Conservation (phyloP, 1,284 basidiomycete genomes). For the Stygiomarasmius scandens region DNA sequence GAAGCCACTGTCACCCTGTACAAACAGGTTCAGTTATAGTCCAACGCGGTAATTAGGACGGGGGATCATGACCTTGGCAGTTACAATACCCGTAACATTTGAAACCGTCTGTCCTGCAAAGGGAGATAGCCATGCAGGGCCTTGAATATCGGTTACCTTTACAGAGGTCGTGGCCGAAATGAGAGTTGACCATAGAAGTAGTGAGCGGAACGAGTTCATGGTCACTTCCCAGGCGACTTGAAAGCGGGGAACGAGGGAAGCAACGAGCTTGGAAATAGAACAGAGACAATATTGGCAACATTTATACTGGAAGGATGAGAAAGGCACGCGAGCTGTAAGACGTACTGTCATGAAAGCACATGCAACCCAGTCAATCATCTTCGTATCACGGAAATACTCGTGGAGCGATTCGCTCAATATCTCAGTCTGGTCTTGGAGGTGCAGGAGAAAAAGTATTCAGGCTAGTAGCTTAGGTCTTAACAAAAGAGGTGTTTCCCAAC, state of each 20-base stretch:
- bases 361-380: background rate
- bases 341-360: background rate
- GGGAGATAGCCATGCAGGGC: conserved; percentile 52
- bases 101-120: conserved; percentile 48
- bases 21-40: background rate
- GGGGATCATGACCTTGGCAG: conserved; percentile 47
- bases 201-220: conserved; percentile 33
- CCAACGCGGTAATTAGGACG: background rate
- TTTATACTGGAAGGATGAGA: background rate
- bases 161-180: conserved; percentile 30
- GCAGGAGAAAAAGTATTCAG: too few species aligned
- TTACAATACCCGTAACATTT: conserved; percentile 55
- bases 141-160: conserved; percentile 57
- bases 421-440: too few species aligned
- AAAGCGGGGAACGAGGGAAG: conserved; percentile 4
- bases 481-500: too few species aligned
- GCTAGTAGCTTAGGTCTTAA: too few species aligned
- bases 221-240: conserved; percentile 19
- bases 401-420: too few species aligned
- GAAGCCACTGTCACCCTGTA: conserved; percentile 51
- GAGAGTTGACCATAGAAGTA: conserved; percentile 23
- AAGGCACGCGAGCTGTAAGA: background rate
- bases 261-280: background rate
- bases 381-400: background rate
- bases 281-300: background rate